phyloP scores from a whole-genome alignment of 2,329 filamentous ascomycete genomes.

The Sarocladiaceae sp. region DNA sequence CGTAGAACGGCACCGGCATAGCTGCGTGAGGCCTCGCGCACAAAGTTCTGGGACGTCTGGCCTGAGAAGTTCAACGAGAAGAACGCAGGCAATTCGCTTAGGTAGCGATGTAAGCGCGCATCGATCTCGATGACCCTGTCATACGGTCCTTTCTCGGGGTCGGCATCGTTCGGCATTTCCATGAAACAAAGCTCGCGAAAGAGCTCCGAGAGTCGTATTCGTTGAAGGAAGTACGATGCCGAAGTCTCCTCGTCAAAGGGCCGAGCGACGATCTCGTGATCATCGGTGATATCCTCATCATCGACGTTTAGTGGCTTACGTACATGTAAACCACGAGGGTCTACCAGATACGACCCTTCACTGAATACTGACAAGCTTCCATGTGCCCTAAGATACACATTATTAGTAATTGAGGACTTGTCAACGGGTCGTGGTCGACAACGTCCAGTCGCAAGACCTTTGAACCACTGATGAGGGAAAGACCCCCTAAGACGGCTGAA shows the following conservation, averaged over 20 bases:
- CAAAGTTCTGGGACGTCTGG: not conserved
- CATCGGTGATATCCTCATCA: slow-evolving; percentile 28
- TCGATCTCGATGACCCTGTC: slow-evolving; percentile 1
- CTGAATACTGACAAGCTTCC: not conserved
- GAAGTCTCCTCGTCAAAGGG: slow-evolving; percentile 32
- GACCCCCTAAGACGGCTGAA: no score
- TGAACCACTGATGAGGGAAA: no score
- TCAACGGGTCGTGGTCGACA: not conserved
- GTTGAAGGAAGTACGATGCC: slow-evolving; percentile 39
- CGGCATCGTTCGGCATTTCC: not conserved
- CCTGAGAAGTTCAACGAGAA: not conserved
- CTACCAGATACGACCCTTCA: slow-evolving; percentile 37
- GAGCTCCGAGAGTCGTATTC: slow-evolving; percentile 33
- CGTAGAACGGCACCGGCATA: not conserved
- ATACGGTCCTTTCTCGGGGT: slow-evolving; percentile 1
- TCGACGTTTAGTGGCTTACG: slow-evolving; percentile 35
- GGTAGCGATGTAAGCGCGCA: not conserved
- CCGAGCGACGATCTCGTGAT: slow-evolving; percentile 17
- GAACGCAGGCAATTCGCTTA: slow-evolving; percentile 3
- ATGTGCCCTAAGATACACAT: not conserved
- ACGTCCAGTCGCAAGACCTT: no score
- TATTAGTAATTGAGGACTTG: not conserved
- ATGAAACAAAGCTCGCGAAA: slow-evolving; percentile 23
- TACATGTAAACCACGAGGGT: slow-evolving; percentile 35
- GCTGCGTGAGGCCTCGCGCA: not conserved